Base-by-base conservation (phyloP, 139 green algal species). In the Monoraphidium neglectum region DNA sequence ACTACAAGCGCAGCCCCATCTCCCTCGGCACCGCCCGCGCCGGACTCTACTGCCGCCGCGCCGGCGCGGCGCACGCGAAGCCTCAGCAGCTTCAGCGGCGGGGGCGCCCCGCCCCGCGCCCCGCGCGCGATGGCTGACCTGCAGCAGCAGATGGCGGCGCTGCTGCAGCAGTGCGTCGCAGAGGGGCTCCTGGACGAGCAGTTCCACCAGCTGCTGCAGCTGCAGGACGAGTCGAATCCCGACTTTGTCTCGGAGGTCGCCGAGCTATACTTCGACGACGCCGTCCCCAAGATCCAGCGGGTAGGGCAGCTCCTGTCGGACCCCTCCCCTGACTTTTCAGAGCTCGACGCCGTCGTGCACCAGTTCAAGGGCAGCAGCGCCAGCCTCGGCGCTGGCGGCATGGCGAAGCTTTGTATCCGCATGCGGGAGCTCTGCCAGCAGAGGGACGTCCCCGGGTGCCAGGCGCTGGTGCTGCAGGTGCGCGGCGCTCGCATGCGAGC, bases 361-460 rank as follows among this genome's bases (percentile, higher is more conserved):
- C 92, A 97, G 87, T 94, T 97, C 79, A 97, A 97, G 62, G 92
- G 92, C 68, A 94, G 88, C 86, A 90, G 80, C 74, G 90, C 92
- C 24, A 92, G 83, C 62, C 84, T 94, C 6, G 90, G 90, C 1
- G 90, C 90, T 0, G 60, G 74, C 16, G 68, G 74, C 0, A 89
- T 93, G 5, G 80, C 92, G 8, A 61, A 84, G 40, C 77, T 87
- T 24, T 96, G 92, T 66, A 83, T 94, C 18, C 76, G 82, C 56
- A 73, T 96, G 63, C 78, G 92, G 1, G 89, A 95, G 35, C 77
- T 78, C 3, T 94, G 90, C 73, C 87, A 89, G 37, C 32, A 68
- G 36, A 57, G 46, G 30, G 54, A 77, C 69, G 73, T 57, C 30
- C 32, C 61, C 23, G 56, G 67, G 30, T 87, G 83, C 66, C 62